phyloP scores from a whole-genome alignment of 805 yeast species.

The Candida michaelii region DNA sequence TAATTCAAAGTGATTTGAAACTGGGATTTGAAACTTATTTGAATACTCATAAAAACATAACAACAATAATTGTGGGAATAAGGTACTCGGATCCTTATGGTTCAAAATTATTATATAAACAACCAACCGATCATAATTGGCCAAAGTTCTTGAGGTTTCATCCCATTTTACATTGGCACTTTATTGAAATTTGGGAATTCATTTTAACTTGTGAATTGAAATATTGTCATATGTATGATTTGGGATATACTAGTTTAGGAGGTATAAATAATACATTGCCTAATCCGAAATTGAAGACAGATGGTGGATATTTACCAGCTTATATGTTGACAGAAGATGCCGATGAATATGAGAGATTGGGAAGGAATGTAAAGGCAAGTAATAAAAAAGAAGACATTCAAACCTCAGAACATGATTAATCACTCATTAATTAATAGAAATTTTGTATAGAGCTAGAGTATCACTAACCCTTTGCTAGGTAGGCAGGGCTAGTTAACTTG shows the following conservation, averaged over 20 bases:
- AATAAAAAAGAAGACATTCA: not conserved
- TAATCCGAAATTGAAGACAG: slow-evolving; percentile 55
- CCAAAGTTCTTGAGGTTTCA: slow-evolving; percentile 82
- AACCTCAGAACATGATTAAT: too few species aligned
- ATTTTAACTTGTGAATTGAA: slow-evolving; percentile 54
- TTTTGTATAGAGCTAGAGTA: not conserved
- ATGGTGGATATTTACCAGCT: slow-evolving; percentile 48
- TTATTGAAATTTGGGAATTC: slow-evolving; percentile 84
- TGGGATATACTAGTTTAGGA: slow-evolving; percentile 89
- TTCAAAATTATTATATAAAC: slow-evolving; percentile 53
- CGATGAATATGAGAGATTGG: slow-evolving; percentile 54
- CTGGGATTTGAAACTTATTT: slow-evolving; percentile 70
- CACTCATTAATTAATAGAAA: too few species aligned
- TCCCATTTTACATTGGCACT: slow-evolving; percentile 87
- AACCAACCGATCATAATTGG: slow-evolving; percentile 87
- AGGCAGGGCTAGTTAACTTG: too few species aligned
- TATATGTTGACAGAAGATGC: slow-evolving; percentile 59
- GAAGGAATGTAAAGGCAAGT: slow-evolving; percentile 21
- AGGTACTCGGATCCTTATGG: slow-evolving; percentile 89
- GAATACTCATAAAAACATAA: slow-evolving; percentile 48
- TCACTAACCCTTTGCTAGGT: too few species aligned
- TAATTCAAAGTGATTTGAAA: slow-evolving; percentile 53
- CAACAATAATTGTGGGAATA: slow-evolving; percentile 83
- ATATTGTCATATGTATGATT: slow-evolving; percentile 76
- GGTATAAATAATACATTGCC: slow-evolving; percentile 67